Evolutionary conservation across 1,139 yeast species (phyloP).

Genomic region (Meyerozyma elateridarum): DNA sequence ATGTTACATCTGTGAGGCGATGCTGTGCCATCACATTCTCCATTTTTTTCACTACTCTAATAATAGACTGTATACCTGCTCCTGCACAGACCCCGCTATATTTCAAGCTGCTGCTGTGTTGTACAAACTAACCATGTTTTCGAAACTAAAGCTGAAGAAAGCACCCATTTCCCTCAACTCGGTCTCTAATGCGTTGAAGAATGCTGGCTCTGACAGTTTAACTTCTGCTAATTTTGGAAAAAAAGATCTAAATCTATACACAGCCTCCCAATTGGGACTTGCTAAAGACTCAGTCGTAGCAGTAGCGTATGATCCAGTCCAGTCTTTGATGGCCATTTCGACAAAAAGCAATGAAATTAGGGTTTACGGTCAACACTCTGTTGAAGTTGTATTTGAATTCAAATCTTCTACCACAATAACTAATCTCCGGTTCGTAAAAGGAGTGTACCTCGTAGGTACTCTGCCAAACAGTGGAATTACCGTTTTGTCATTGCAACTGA

Average conservation of each 20-base stretch:
- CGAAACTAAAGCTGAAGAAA: constrained; percentile 40
- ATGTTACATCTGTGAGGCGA: no score
- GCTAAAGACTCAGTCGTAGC: constrained; percentile 47
- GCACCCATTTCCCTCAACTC: constrained; percentile 45
- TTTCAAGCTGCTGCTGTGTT: no score
- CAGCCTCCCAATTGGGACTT: constrained; percentile 35
- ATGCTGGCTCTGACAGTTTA: constrained; percentile 36
- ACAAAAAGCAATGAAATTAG: constrained; percentile 67
- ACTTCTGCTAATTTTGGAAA: constrained; percentile 37
- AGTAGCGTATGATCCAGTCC: constrained; percentile 82
- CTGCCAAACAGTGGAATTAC: constrained; percentile 48
- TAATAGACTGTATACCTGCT: no score
- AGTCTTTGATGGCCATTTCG: constrained; percentile 76
- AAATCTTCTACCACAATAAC: constrained; percentile 49
- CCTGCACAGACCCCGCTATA: no score
- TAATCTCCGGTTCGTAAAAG: constrained; percentile 64
- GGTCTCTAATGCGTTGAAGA: constrained; percentile 51
- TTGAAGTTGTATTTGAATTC: constrained; percentile 63
- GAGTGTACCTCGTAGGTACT: constrained; percentile 70
- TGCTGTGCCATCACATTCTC: no score
- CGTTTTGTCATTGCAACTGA: constrained; percentile 66
- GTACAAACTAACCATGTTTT: constrained; percentile 43
- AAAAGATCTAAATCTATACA: constrained; percentile 32
- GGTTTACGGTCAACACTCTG: constrained; percentile 81
- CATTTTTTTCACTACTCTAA: no score